phyloP scores from a whole-genome alignment of 345 rosid genomes.

The Lenwebbia sp. region DNA sequence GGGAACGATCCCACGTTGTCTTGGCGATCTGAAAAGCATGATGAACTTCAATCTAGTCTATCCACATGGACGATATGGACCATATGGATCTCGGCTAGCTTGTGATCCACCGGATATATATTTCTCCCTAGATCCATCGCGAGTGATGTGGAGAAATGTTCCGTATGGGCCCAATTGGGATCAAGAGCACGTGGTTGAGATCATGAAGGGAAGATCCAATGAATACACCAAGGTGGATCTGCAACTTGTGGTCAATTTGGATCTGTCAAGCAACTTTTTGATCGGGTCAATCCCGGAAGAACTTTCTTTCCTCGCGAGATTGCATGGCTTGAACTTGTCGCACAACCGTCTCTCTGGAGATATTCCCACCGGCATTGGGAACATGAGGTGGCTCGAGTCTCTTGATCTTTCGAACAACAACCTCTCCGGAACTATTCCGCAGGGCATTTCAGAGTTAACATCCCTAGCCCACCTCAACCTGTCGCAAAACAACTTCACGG shows the following conservation, averaged over 20 bases:
- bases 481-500: constrained; percentile 6
- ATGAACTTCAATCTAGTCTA: background rate
- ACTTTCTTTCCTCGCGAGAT: background rate
- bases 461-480: constrained; percentile 6
- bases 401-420: constrained; percentile 17
- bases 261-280: constrained; percentile 13
- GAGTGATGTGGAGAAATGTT: too few species aligned
- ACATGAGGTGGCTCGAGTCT: background rate
- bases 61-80: too few species aligned
- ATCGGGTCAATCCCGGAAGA: background rate
- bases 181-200: background rate
- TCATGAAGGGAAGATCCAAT: background rate
- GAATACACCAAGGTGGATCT: background rate
- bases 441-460: background rate
- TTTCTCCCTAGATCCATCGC: too few species aligned
- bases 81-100: too few species aligned
- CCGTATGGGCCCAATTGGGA: too few species aligned
- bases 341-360: constrained; percentile 7
- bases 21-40: background rate
- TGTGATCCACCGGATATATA: too few species aligned
- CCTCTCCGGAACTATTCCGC: constrained; percentile 8
- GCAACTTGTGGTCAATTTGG: background rate
- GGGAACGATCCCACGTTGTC: background rate
- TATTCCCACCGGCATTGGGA: background rate
- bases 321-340: constrained; percentile 15